Evolutionary conservation across 2,329 filamentous ascomycete species (phyloP), one percentile per base, ranked within the genome.

Genomic region (Hymenoscyphus fructigenus): DNA sequence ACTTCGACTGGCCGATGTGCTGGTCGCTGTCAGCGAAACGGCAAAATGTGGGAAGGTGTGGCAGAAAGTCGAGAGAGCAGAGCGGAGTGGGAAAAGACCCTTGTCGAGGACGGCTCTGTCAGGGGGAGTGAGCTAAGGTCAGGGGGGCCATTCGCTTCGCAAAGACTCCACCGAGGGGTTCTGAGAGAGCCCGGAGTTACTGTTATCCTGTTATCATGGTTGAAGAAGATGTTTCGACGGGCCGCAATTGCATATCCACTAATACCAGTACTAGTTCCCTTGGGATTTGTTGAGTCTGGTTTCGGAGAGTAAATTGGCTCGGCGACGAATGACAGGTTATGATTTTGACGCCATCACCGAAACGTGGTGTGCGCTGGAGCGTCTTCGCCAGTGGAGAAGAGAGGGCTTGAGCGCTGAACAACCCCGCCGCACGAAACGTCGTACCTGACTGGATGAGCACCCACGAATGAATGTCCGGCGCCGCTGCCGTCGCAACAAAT

Each of bases 281-380:
- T 3, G 60, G 56, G 53, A 56, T 26, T 62, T 66, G 61, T 69
- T 62, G 60, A 17, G 4, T 6, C 17, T 44, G 5, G 41, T 53
- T 53, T 23, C 20, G n/a, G 20, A 50, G 44, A 23, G 44, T 23
- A 23, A 20, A 50, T 10, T 20, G 10, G 23, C 47, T 53, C 9
- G 20, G 47, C 10, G n/a, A 57, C 10, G 55, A 36, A 32, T 32
- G 32, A 14, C 20, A 38, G 29, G 9, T 15, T 10, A 32, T 10
- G 15, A 50, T 63, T 59, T 65, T 66, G 63, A 66, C 67, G 67
- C 67, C 67, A 65, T 66, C 67, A 61, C 67, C 67, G 67, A 68
- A 66, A 65, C 65, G 65, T 67, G 63, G 47, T 44, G 64, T 63
- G 67, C 62, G 65, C 50, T 63, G 61, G 17, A n/a, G 23, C 15